Base-by-base conservation (phyloP, 768 basidiomycete species). In the Leccinum uliginosum region DNA sequence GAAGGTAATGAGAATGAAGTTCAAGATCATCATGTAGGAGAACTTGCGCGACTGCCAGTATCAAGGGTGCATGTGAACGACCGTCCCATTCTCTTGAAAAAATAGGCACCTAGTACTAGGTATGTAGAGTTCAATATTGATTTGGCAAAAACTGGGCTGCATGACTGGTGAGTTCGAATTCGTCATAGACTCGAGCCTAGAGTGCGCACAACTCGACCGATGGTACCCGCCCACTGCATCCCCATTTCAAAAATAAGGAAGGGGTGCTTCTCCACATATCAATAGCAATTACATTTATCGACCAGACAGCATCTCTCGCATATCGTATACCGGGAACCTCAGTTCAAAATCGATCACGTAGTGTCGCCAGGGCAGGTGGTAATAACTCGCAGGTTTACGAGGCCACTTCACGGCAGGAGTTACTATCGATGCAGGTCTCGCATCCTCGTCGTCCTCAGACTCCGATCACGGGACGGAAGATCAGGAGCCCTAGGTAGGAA, bases 401-500 rank as follows among this genome's bases (percentile, higher is more conserved):
- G 40, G 12, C n/a, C 38, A 43, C 5, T 43, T 19, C 40, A 19
- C 40, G 5, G 19, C 19, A 5, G 40, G 19, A 12, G 40, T 43
- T 19, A 6, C 40, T 43, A 19, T 19, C n/a, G 35, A 10, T 9
- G 17, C 35, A 10, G 17, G 17, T 43, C 40, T 5, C 11, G 40
- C 40, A 11, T 11, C 38, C n/a, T 6, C 38, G 19, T 43, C 40
- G 6, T 3, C 19, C 40, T 43, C 19, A 19, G 40, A 5, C 19
- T 43, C 11, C 19, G 19, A 19, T 0, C 19, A 19, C 40, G 68
- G 19, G 61, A 60, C 1, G 70, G 72, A 19, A 72, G 56, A 53
- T 63, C 62, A 0, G 57, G 63, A 2, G 72, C 50, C 23, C 62
- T 63, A 4, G 71, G 71, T 2, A 73, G 56, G 34, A 9, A 63